phyloP scores from a whole-genome alignment of 1,139 yeast genomes.

The Saccharomyces pastorianus region DNA sequence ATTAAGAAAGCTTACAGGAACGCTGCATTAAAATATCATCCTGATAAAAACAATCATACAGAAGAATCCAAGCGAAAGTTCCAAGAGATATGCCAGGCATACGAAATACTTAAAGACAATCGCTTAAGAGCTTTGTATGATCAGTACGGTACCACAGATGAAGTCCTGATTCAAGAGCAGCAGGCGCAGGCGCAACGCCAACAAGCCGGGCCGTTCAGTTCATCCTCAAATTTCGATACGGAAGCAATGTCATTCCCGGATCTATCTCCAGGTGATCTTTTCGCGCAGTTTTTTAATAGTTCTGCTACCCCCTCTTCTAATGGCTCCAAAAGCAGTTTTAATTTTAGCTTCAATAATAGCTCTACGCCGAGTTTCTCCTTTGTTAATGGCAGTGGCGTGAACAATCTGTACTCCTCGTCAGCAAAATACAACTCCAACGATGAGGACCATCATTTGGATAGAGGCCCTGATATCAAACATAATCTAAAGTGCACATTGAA shows the following conservation, averaged over 20 bases:
- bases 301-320: constrained; percentile 13
- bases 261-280: constrained; percentile 31
- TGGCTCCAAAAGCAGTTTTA: constrained; percentile 9
- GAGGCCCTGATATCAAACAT: constrained; percentile 43
- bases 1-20: constrained; percentile 56
- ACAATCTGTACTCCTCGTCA: constrained; percentile 4
- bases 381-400: neutral
- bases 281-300: constrained; percentile 30
- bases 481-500: constrained; percentile 38
- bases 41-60: constrained; percentile 52
- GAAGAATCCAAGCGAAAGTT: constrained; percentile 51
- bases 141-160: constrained; percentile 48
- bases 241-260: constrained; percentile 11
- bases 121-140: constrained; percentile 51
- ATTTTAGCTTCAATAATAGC: neutral
- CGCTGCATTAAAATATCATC: constrained; percentile 54
- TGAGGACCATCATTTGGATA: constrained; percentile 9
- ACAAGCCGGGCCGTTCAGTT: neutral
- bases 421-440: constrained; percentile 5
- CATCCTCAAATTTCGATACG: constrained; percentile 6
- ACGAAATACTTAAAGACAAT: constrained; percentile 47
- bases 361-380: neutral
- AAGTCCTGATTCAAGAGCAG: constrained; percentile 26
- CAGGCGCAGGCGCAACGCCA: neutral
- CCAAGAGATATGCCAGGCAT: constrained; percentile 53